Conservation (phyloP, 257 asterid species). For the Eustoma russellianum region DNA sequence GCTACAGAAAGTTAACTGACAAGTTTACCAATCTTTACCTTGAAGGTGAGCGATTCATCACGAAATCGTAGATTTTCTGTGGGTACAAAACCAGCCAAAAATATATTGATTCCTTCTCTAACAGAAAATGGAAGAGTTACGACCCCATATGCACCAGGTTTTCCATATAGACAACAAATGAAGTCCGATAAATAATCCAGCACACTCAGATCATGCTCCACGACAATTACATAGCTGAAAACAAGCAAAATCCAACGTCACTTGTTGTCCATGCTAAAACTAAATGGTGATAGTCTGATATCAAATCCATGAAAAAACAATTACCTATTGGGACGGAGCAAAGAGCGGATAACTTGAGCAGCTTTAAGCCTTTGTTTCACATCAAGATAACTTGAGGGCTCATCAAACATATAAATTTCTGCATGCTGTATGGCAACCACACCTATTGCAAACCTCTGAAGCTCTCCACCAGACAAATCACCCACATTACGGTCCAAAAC, state of each 20-base stretch:
- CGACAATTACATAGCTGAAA: conserved; percentile 86
- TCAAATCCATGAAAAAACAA: conserved; percentile 2
- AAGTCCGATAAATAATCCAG: conserved; percentile 93
- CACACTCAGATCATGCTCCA: conserved; percentile 96
- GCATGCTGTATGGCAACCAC: conserved; percentile 93
- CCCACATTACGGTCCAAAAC: conserved; percentile 97
- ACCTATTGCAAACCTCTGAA: conserved; percentile 97
- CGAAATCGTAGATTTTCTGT: conserved; percentile 89
- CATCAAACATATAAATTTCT: conserved; percentile 98
- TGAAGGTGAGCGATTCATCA: conserved; percentile 85
- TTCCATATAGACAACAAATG: conserved; percentile 96
- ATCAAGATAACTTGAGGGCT: conserved; percentile 99
- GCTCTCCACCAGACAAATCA: conserved; percentile 99
- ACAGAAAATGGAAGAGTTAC: conserved; percentile 98
- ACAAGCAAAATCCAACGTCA: background rate
- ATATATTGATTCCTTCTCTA: conserved; percentile 95
- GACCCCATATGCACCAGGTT: conserved; percentile 94
- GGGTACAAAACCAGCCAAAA: conserved; percentile 93
- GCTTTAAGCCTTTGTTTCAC: conserved; percentile 99
- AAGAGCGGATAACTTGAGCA: conserved; percentile 87
- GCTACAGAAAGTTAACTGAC: conserved; percentile 2
- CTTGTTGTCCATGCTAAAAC: background rate
- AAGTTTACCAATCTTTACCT: conserved; percentile 27
- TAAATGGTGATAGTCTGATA: background rate
- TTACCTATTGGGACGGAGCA: conserved; percentile 88